phyloP scores from a whole-genome alignment of 2,329 filamentous ascomycete species.

The Nothomitra cinnamomea region DNA sequence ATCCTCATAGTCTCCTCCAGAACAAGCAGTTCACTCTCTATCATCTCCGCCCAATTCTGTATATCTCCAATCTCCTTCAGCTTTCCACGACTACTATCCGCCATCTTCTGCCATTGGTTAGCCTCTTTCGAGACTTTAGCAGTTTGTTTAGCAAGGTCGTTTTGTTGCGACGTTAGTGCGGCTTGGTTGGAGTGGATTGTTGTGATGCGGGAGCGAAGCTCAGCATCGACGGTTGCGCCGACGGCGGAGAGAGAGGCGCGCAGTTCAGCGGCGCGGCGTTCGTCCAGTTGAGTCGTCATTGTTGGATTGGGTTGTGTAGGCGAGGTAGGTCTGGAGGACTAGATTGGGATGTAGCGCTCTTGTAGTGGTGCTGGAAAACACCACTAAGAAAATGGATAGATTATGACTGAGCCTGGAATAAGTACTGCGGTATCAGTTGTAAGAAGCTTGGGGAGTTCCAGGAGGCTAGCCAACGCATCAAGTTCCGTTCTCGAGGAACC shows the following conservation, averaged over 20 bases:
- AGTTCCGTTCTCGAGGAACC: not conserved
- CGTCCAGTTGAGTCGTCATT: not conserved
- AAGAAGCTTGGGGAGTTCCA: not conserved
- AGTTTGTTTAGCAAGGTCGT: conserved; percentile 43
- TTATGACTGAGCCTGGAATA: not conserved
- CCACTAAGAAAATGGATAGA: not conserved
- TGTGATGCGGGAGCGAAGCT: conserved; percentile 49
- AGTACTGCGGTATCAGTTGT: not conserved
- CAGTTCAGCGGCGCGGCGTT: conserved; percentile 1
- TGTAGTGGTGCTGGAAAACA: not conserved
- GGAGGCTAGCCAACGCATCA: conserved; percentile 1
- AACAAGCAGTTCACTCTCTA: conserved; percentile 49
- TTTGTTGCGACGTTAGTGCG: conserved; percentile 49
- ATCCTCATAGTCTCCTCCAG: conserved; percentile 47
- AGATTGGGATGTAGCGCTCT: not conserved
- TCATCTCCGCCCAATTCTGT: conserved; percentile 75
- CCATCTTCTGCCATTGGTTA: conserved; percentile 45
- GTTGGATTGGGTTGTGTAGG: not conserved
- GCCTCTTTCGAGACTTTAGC: conserved; percentile 44
- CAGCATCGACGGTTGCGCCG: conserved; percentile 36
- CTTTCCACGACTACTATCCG: conserved; percentile 41
- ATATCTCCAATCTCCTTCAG: conserved; percentile 68
- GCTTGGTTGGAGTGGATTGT: conserved; percentile 53
- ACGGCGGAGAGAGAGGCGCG: conserved; percentile 5
- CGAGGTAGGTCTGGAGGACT: not conserved